These are phyloP conservation scores for Retiboletus flavoniger DNA, from an alignment of 1,284 basidiomycete genomes.

Conservation along the genomic window DNA sequence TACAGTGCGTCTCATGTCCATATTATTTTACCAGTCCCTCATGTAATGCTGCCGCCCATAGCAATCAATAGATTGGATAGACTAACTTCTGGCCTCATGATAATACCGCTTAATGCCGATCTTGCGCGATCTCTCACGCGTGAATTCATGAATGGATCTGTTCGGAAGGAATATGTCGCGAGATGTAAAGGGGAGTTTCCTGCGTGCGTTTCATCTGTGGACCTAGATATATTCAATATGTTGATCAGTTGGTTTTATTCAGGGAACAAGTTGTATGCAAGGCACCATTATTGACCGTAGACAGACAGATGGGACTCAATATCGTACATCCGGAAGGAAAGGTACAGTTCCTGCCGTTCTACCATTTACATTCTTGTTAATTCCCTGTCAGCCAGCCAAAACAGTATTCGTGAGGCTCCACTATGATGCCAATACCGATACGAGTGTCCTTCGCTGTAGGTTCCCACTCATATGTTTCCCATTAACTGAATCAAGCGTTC, in stretches of 20 bases:
- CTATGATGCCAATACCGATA: slow-evolving; percentile 82
- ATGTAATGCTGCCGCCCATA: slow-evolving; percentile 35
- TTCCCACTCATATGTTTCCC: slow-evolving; percentile 10
- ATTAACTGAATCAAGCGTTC: slow-evolving; percentile 8
- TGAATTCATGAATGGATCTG: slow-evolving; percentile 79
- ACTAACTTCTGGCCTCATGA: slow-evolving; percentile 95
- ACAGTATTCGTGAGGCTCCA: slow-evolving; percentile 87
- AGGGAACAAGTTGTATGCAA: slow-evolving; percentile 83
- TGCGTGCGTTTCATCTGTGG: slow-evolving; percentile 47
- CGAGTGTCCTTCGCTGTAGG: slow-evolving; percentile 87
- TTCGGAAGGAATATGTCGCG: slow-evolving; percentile 91
- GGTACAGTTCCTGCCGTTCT: slow-evolving; percentile 42
- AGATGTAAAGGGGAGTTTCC: slow-evolving; percentile 84
- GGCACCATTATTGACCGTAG: slow-evolving; percentile 87
- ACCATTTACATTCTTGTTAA: background rate
- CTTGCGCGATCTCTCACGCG: slow-evolving; percentile 73
- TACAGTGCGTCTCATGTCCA: slow-evolving; percentile 64
- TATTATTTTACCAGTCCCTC: background rate
- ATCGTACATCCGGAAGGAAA: slow-evolving; percentile 94
- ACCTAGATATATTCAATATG: background rate
- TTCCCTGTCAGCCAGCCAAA: slow-evolving; percentile 65
- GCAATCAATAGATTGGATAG: slow-evolving; percentile 95
- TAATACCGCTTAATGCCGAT: slow-evolving; percentile 77
- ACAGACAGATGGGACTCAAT: slow-evolving; percentile 94
- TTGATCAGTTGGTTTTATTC: slow-evolving; percentile 1